These are phyloP conservation scores for Catharanthus roseus DNA, from an alignment of 257 asterid genomes.

Conservation along the genomic window DNA sequence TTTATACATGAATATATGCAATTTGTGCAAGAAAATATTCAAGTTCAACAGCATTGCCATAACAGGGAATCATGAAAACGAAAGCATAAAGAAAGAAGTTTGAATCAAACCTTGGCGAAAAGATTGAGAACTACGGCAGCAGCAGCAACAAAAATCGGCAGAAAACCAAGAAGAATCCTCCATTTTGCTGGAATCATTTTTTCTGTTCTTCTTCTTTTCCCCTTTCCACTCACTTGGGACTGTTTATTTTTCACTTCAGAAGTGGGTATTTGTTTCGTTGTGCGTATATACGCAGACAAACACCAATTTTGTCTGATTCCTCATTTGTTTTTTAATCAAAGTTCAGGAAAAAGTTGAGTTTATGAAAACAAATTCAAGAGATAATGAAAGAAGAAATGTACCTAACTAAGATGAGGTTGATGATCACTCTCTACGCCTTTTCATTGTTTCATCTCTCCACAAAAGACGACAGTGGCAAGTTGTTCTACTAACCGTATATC, in stretches of 20 bases:
- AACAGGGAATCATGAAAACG: not conserved
- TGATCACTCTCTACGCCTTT: not conserved
- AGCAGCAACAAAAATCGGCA: constrained; percentile 68
- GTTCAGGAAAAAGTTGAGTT: not conserved
- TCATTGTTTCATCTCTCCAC: not conserved
- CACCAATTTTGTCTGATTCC: not conserved
- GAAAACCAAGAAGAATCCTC: constrained; percentile 48
- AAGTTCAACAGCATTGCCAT: not conserved
- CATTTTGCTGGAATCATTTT: constrained; percentile 55
- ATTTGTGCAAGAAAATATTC: constrained; percentile 12
- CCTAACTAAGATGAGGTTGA: not conserved
- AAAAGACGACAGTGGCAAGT: no score
- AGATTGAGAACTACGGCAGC: constrained; percentile 45
- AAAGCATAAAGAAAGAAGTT: not conserved
- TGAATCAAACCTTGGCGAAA: constrained; percentile 49
- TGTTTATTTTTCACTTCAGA: constrained; percentile 7
- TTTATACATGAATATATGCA: not conserved
- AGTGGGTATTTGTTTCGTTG: not conserved
- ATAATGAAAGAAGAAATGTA: not conserved
- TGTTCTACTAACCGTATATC: no score
- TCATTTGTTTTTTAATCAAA: not conserved
- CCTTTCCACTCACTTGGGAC: not conserved
- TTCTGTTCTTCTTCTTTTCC: constrained; percentile 13
- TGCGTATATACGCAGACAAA: not conserved
- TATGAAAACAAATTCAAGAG: not conserved